phyloP scores from a whole-genome alignment of 306 rosid species.

The Medicago ruthenica region DNA sequence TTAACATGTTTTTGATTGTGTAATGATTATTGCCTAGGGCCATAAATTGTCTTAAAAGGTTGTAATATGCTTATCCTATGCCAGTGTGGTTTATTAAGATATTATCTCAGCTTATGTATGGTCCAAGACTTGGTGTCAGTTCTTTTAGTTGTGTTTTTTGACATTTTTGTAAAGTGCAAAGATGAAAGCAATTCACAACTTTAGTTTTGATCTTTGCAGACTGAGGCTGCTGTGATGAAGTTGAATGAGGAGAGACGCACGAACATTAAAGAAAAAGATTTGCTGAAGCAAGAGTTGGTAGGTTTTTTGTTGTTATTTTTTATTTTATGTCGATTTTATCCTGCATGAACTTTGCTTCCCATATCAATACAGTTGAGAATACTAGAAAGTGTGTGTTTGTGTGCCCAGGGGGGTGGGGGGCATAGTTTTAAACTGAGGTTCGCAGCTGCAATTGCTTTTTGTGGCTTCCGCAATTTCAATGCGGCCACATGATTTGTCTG shows the following conservation, averaged over 20 bases:
- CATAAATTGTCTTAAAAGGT: conserved; percentile 13
- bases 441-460: neutral
- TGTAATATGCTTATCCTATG: conserved; percentile 22
- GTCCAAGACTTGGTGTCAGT: conserved; percentile 26
- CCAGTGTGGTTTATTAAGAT: conserved; percentile 32
- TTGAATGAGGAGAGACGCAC: conserved; percentile 64
- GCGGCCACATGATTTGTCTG: neutral
- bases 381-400: too few relatives aligned
- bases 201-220: conserved; percentile 60
- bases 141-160: conserved; percentile 32
- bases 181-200: conserved; percentile 29
- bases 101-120: conserved; percentile 37
- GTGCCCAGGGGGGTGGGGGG: too few relatives aligned
- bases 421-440: too few relatives aligned
- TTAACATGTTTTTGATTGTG: conserved; percentile 9
- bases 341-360: conserved; percentile 25
- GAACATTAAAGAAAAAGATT: conserved; percentile 58
- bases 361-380: neutral
- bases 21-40: conserved; percentile 5
- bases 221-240: conserved; percentile 63
- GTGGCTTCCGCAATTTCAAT: neutral
- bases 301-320: conserved; percentile 26
- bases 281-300: conserved; percentile 79
- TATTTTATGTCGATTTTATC: neutral
- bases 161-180: conserved; percentile 13